Evolutionary conservation across 2,329 filamentous ascomycete genomes (phyloP).

Genomic region (Neopestalotiopsis sp.): DNA sequence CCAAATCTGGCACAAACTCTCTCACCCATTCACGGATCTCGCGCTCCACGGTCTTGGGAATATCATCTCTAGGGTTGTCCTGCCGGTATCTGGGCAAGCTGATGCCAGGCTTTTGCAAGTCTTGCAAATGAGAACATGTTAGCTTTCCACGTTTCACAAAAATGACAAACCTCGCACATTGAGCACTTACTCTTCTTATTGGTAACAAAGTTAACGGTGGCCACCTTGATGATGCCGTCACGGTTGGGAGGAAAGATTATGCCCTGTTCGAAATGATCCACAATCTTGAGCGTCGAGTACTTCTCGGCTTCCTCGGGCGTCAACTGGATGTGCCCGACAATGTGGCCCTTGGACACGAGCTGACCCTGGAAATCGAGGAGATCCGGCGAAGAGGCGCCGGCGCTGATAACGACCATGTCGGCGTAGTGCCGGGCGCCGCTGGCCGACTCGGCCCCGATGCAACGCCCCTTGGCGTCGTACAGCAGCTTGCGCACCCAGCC

Average conservation of each 20-base stretch:
- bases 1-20: constrained; percentile 3
- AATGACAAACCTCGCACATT: too few species aligned
- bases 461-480: background rate
- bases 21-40: background rate
- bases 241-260: background rate
- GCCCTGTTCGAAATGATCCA: constrained; percentile 8
- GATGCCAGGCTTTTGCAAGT: background rate
- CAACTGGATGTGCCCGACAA: background rate
- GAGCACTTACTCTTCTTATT: background rate
- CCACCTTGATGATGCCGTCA: background rate
- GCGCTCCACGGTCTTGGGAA: background rate
- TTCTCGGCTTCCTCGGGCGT: background rate
- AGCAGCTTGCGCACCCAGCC: constrained; percentile 18
- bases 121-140: too few species aligned
- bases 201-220: background rate
- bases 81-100: background rate
- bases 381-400: background rate
- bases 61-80: background rate
- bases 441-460: background rate
- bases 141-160: too few species aligned
- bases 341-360: background rate
- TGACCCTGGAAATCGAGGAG: background rate
- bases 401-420: background rate
- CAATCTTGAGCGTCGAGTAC: background rate
- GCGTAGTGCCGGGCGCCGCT: background rate